Percentiles rank a stretch among this genome's conserved stretches.
phyloP scores from a whole-genome alignment of 2,329 filamentous ascomycete genomes.

The Beauveria brongniartii region DNA sequence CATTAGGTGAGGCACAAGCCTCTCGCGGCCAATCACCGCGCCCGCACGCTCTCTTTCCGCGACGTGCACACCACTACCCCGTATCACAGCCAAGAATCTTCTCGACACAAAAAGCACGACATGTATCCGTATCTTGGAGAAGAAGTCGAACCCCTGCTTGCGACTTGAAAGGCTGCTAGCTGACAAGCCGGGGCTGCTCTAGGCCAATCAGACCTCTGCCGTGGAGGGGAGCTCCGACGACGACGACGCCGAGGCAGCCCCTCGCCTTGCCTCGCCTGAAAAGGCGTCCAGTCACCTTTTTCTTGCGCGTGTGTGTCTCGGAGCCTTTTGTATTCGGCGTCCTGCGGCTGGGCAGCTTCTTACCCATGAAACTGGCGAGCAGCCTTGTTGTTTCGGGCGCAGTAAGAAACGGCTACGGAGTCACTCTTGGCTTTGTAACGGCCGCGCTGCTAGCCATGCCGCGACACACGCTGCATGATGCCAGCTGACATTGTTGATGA shows the following conservation, averaged over 20 bases:
- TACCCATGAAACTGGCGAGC: not conserved
- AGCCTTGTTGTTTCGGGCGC: not conserved
- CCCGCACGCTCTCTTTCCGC: not conserved
- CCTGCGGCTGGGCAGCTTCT: not conserved
- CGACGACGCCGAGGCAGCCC: not conserved
- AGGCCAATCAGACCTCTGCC: slow-evolving; percentile 1
- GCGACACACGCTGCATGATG: too few species aligned
- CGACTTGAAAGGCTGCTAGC: too few species aligned
- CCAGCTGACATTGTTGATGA: too few species aligned
- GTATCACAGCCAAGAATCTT: not conserved
- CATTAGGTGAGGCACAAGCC: not conserved
- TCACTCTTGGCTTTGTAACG: too few species aligned
- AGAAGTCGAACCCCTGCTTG: too few species aligned
- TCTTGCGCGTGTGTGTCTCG: not conserved
- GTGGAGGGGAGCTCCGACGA: not conserved
- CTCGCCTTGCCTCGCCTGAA: not conserved
- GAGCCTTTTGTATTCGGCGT: too few species aligned
- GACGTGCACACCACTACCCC: not conserved
- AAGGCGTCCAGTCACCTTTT: too few species aligned
- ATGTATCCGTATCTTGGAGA: too few species aligned
- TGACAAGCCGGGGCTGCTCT: not conserved
- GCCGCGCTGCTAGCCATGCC: too few species aligned
- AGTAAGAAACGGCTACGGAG: too few species aligned
- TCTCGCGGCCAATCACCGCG: not conserved
- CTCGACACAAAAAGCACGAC: too few species aligned